Evolutionary conservation across 345 rosid genomes (phyloP), one percentile per base, ranked within the genome.

Genomic region (Cochlearia excelsa): DNA sequence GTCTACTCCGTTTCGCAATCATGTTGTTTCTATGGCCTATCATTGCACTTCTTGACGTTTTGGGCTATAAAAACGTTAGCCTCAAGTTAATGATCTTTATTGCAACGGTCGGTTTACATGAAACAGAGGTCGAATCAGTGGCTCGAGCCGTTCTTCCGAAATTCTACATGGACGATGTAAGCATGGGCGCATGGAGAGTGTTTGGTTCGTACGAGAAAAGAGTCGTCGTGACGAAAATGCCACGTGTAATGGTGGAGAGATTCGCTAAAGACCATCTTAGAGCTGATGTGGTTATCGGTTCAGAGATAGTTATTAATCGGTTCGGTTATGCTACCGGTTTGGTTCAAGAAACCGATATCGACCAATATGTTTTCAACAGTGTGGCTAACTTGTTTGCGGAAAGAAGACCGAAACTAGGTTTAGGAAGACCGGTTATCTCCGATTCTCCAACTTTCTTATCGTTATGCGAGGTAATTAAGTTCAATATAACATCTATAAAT

Each of bases 81-180:
- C 76, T 86, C 33, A 88, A 70, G 74, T 27, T 91, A 11, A 84
- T 82, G 88, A 66, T 86, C 42, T 88, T 91, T 35, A 81, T 78
- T 4, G 74, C 96, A 28, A 82, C 87, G 7, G 83, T 55, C 0
- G 95, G 96, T 4, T 65, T 88, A 5, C 70, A 58, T 0, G 79
- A 45, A 61, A 70, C 85, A 23, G 98, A 86, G 79, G 83, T 91
- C 8, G 79, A 84, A 60, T 80, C 90, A 1, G 90, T 91, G 53
- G 87, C 96, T 7, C 72, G 98, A 63, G 98, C 98, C 0, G 96
- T 91, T 31, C 55, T 88, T 73, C 96, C 98, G 0, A 91, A 88
- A 73, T 91, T 91, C 58, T 88, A 67, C 61, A 80, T 79, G 95
- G 96, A 86, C 44, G 90, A 84, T 65, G n/a, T 88, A 46, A 79